phyloP scores from a whole-genome alignment of 495 filamentous ascomycete species.

The Lasiosphaeria hispida region DNA sequence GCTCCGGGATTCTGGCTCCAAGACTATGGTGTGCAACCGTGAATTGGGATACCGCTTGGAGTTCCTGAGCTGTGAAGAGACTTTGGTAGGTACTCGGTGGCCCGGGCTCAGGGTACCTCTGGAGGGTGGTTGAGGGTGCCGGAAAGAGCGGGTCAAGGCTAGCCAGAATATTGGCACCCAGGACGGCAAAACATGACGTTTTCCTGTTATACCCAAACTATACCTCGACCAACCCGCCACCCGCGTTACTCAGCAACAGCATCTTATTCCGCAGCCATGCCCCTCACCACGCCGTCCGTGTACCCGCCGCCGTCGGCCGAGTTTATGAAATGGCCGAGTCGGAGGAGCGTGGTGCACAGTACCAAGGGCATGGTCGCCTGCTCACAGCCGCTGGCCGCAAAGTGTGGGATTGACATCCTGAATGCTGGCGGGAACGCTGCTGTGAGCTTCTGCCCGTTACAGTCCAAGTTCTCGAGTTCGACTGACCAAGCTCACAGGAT shows the following conservation, averaged over 20 bases:
- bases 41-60: not conserved
- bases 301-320: conserved; percentile 61
- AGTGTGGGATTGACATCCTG: conserved; percentile 80
- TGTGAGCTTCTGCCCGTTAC: conserved; percentile 48
- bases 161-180: conserved; percentile 15
- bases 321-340: conserved; percentile 71
- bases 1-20: not conserved
- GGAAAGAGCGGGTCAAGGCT: conserved; percentile 11
- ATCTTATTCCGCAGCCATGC: not conserved
- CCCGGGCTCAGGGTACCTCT: conserved; percentile 5
- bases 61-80: conserved; percentile 10
- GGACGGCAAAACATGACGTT: conserved; percentile 14
- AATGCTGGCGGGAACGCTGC: conserved; percentile 90
- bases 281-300: conserved; percentile 38
- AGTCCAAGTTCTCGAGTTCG: not conserved
- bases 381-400: conserved; percentile 85
- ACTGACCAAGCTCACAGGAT: conserved; percentile 54
- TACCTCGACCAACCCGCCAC: too few relatives aligned
- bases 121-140: conserved; percentile 17
- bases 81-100: conserved; percentile 11
- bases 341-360: conserved; percentile 89
- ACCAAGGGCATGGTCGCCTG: conserved; percentile 89
- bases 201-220: too few relatives aligned
- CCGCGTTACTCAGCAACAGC: too few relatives aligned
- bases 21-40: conserved; percentile 1